phyloP scores from a whole-genome alignment of 306 rosid genomes.

The Cicer yamashitae region DNA sequence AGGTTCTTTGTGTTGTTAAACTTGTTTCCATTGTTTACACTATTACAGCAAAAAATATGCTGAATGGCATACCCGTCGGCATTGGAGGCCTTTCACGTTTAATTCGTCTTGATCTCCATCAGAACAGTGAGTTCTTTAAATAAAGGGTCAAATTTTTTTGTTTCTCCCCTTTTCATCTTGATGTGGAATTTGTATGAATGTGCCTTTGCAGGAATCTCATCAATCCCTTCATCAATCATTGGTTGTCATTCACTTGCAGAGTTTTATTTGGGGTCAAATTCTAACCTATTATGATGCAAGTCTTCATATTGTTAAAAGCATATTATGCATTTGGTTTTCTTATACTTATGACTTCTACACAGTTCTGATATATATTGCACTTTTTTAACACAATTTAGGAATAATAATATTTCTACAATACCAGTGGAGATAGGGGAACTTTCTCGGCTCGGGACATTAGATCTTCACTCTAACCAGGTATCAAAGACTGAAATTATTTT shows the following conservation, averaged over 20 bases:
- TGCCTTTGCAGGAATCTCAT: slow-evolving; percentile 70
- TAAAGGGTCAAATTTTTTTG: slow-evolving; percentile 23
- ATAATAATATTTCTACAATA: slow-evolving; percentile 67
- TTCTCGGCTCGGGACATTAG: slow-evolving; percentile 81
- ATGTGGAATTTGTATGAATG: slow-evolving; percentile 34
- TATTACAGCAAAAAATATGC: slow-evolving; percentile 80
- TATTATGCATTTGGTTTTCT: slow-evolving; percentile 38
- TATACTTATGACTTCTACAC: slow-evolving; percentile 34
- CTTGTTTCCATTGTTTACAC: slow-evolving; percentile 33
- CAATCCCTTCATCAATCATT: slow-evolving; percentile 76
- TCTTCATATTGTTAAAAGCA: slow-evolving; percentile 42
- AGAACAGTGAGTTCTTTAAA: slow-evolving; percentile 73
- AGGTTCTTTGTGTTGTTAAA: slow-evolving; percentile 36
- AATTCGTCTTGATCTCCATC: slow-evolving; percentile 82
- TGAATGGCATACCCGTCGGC: slow-evolving; percentile 69
- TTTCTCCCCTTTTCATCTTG: slow-evolving; percentile 40
- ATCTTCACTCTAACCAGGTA: slow-evolving; percentile 95
- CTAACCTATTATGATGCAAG: slow-evolving; percentile 48
- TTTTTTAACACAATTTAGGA: slow-evolving; percentile 58
- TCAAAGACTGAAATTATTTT: slow-evolving; percentile 22
- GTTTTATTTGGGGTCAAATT: slow-evolving; percentile 81
- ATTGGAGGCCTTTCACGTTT: slow-evolving; percentile 84
- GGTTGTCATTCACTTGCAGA: slow-evolving; percentile 79
- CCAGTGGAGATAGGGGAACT: slow-evolving; percentile 81
- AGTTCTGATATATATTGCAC: slow-evolving; percentile 38